These are phyloP conservation scores for Apophysomyces elegans DNA, from an alignment of 371 early-diverging fungal genomes.

Conservation along the genomic window DNA sequence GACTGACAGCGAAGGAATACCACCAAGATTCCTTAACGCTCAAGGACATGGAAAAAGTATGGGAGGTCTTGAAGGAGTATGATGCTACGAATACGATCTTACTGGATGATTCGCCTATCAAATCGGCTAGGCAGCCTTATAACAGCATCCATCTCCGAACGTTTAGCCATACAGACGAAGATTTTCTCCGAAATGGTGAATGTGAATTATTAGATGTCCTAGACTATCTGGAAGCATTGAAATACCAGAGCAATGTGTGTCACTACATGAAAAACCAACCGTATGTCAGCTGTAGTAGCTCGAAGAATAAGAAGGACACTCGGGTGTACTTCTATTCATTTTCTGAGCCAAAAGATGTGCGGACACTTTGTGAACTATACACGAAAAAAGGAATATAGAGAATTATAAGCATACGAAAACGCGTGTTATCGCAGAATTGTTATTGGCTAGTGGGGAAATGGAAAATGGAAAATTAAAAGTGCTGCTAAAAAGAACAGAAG, in stretches of 20 bases:
- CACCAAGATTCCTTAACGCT: conserved; percentile 56
- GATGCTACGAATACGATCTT: conserved; percentile 70
- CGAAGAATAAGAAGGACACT: neutral
- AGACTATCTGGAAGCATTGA: conserved; percentile 48
- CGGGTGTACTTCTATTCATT: neutral
- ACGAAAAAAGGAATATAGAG: neutral
- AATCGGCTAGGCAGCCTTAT: conserved; percentile 64
- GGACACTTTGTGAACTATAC: neutral
- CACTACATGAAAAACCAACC: conserved; percentile 57
- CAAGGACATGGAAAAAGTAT: conserved; percentile 67
- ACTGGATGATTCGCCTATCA: conserved; percentile 70
- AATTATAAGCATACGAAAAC: neutral
- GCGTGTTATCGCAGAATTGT: too few species aligned
- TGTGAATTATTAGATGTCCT: conserved; percentile 53
- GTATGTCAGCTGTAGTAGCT: conserved; percentile 19
- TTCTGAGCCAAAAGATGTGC: neutral
- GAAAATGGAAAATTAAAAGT: too few species aligned
- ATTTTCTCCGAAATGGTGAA: conserved; percentile 38
- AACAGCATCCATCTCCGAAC: conserved; percentile 56
- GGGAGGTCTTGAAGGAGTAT: conserved; percentile 42
- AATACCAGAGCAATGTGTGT: conserved; percentile 51
- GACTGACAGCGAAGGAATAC: conserved; percentile 51
- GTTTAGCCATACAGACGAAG: conserved; percentile 24
- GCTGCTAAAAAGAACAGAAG: too few species aligned
- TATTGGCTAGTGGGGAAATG: too few species aligned